These are phyloP conservation scores for Venustampulla echinocandica DNA, from an alignment of 495 filamentous ascomycete genomes.

Conservation along the genomic window DNA sequence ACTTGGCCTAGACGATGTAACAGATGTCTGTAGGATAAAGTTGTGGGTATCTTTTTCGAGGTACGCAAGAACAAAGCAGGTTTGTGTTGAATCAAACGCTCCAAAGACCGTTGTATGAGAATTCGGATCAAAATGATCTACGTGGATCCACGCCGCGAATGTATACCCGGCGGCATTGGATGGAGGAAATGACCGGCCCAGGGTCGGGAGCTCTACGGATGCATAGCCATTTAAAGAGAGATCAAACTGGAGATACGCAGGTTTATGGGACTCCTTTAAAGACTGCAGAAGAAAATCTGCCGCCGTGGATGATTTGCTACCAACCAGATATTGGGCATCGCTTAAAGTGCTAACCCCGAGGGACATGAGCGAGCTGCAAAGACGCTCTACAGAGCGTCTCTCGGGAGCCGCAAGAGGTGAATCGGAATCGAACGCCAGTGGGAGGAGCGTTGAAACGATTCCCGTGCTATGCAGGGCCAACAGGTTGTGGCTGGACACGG, in stretches of 20 bases:
- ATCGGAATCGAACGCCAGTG: slow-evolving; percentile 49
- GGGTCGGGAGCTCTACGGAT: slow-evolving; percentile 76
- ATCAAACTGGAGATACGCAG: slow-evolving; percentile 89
- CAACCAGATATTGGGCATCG: slow-evolving; percentile 71
- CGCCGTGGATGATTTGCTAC: slow-evolving; percentile 48
- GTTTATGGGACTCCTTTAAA: slow-evolving; percentile 61
- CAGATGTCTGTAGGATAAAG: slow-evolving; percentile 93
- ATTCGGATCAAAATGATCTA: slow-evolving; percentile 74
- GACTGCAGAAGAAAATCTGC: slow-evolving; percentile 66
- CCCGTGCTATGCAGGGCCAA: slow-evolving; percentile 70
- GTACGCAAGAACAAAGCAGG: slow-evolving; percentile 89
- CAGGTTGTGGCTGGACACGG: slow-evolving; percentile 63
- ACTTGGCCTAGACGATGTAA: slow-evolving; percentile 76
- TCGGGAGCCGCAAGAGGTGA: slow-evolving; percentile 40
- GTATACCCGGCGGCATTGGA: slow-evolving; percentile 73
- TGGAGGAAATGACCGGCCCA: slow-evolving; percentile 73
- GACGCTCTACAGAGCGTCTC: slow-evolving; percentile 46
- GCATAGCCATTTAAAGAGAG: slow-evolving; percentile 78
- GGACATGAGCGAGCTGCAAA: slow-evolving; percentile 50
- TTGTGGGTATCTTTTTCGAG: slow-evolving; percentile 91
- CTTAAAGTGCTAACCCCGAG: slow-evolving; percentile 67
- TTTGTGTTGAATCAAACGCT: slow-evolving; percentile 84
- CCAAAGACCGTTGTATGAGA: slow-evolving; percentile 94
- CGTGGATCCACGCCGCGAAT: slow-evolving; percentile 75
- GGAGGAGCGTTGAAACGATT: slow-evolving; percentile 62